Evolutionary conservation across 208 protist genomes (phyloP).

Genomic region (Crithidia bombi): DNA sequence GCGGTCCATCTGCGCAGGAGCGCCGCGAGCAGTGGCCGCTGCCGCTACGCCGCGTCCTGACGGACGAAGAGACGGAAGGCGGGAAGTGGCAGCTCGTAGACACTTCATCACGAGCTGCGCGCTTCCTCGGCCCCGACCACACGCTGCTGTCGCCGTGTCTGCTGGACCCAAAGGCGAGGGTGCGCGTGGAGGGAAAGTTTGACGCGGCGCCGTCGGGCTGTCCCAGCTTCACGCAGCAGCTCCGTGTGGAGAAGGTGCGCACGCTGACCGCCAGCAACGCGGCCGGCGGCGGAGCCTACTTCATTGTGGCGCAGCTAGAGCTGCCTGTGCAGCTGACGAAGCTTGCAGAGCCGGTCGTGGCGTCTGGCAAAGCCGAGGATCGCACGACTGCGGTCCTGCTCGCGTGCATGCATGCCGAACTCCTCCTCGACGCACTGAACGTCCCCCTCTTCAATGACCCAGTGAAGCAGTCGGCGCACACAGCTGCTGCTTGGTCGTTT

Average conservation of each 20-base stretch:
- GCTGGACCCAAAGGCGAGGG: constrained; percentile 49
- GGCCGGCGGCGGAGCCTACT: constrained; percentile 23
- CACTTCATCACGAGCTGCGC: constrained; percentile 17
- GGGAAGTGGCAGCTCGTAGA: constrained; percentile 84
- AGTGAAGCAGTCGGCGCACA: constrained; percentile 67
- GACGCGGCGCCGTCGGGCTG: constrained; percentile 23
- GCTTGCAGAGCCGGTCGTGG: constrained; percentile 33
- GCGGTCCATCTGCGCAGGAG: constrained; percentile 13
- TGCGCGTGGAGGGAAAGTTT: constrained; percentile 67
- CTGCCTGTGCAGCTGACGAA: constrained; percentile 23
- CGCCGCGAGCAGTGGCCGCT: constrained; percentile 47
- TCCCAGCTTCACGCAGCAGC: constrained; percentile 50
- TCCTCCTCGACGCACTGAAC: constrained; percentile 74
- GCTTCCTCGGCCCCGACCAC: constrained; percentile 48
- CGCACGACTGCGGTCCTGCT: constrained; percentile 62
- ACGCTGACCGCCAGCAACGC: constrained; percentile 35
- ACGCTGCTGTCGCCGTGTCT: constrained; percentile 80
- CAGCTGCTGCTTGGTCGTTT: constrained; percentile 74
- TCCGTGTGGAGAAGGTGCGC: constrained; percentile 30
- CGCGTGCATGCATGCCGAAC: constrained; percentile 89
- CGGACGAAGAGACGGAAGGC: constrained; percentile 77
- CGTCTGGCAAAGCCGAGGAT: constrained; percentile 69
- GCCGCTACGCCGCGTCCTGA: constrained; percentile 61
- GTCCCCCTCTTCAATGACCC: constrained; percentile 69
- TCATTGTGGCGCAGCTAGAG: constrained; percentile 21